Conservation (phyloP, 305 asterid genomes). For the Andrographis paniculata region DNA sequence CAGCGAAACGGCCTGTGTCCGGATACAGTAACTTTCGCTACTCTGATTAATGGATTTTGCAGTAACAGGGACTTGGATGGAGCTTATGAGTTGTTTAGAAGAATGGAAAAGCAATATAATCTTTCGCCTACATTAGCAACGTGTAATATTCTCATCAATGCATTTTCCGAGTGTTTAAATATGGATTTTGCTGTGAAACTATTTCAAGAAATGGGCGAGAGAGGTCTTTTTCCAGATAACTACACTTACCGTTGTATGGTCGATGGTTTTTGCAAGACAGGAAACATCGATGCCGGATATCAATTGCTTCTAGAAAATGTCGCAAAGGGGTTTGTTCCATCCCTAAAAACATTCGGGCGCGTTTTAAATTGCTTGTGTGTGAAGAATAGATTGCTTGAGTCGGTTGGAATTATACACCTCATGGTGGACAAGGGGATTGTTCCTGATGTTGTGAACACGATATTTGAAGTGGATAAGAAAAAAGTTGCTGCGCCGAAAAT, state of each 20-base stretch:
- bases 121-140: constrained; percentile 53
- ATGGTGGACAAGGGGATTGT: constrained; percentile 76
- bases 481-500: constrained; percentile 81
- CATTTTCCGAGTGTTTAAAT: constrained; percentile 50
- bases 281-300: constrained; percentile 49
- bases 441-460: constrained; percentile 61
- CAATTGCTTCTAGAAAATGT: constrained; percentile 45
- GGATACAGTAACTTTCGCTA: constrained; percentile 63
- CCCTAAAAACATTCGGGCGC: constrained; percentile 55
- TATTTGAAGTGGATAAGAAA: constrained; percentile 71
- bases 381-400: constrained; percentile 59
- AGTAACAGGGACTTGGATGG: constrained; percentile 56
- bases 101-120: constrained; percentile 47
- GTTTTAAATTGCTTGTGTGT: constrained; percentile 72
- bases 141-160: constrained; percentile 63
- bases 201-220: constrained; percentile 47
- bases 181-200: constrained; percentile 51
- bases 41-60: constrained; percentile 74
- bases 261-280: constrained; percentile 82
- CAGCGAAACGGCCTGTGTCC: constrained; percentile 46
- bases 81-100: constrained; percentile 49
- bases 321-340: constrained; percentile 47
- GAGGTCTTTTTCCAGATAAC: constrained; percentile 45
- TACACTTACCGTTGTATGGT: constrained; percentile 78
- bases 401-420: constrained; percentile 49